Base-by-base conservation (phyloP, 805 yeast species). In the Yarrowia sp. region DNA sequence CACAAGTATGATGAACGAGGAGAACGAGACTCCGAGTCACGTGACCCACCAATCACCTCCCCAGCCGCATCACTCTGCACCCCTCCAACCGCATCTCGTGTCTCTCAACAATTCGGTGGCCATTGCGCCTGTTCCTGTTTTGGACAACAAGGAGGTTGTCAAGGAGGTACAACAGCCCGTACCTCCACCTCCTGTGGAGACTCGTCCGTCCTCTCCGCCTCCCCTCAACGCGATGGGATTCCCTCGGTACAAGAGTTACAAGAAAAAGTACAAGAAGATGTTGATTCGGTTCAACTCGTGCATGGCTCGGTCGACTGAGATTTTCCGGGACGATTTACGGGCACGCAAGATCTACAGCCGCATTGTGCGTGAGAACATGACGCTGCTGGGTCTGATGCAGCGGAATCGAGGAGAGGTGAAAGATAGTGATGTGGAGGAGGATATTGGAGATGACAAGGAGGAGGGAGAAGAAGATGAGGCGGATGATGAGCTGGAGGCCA, bases 231-330 rank as follows among this genome's bases (percentile, higher is more conserved):
- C 41, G n/a, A 35, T 35, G 43, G 64, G 64, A 3, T 32, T 43
- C 4, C 65, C 63, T 15, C 64, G 64, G 18, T 64, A 64, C 66
- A 64, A 55, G 44, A 43, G 55, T 42, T 64, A 53, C 66, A 41
- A 35, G 43, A 64, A 64, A 32, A 64, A 64, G 64, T 64, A 64
- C 66, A 64, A 44, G 31, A 64, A 64, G 64, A 58, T 64, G 64
- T 33, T 64, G 53, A 38, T 58, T 41, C 44, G 51, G 64, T 64
- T 64, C 63, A 58, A 64, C 51, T 15, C 17, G 14, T 47, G 42
- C 36, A 64, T 64, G 66, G 53, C 66, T 8, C 48, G 51, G 11
- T 53, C 64, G 33, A 43, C 51, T 33, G 64, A 58, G 33, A 44
- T 58, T 6, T 58, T 58, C 41, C 41, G 64, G 8, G 51, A 58